Conservation (phyloP, 2,329 filamentous ascomycete genomes). For the Ophiostoma novo-ulmi region DNA sequence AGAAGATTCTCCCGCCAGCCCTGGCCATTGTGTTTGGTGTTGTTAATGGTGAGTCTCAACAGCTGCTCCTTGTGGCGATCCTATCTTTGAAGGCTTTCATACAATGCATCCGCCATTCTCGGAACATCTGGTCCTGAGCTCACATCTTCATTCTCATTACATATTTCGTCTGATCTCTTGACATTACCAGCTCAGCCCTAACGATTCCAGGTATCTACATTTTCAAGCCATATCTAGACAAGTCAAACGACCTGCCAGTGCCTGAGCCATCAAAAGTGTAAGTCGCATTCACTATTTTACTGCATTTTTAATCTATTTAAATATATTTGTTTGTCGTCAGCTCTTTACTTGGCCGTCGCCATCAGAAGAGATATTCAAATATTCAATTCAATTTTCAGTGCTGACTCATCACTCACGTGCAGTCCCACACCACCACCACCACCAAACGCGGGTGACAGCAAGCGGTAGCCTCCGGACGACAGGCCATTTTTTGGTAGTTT, state of each 20-base stretch:
- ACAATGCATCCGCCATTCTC: neutral
- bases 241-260: neutral
- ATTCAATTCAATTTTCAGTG: neutral
- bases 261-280: constrained; percentile 2
- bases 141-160: neutral
- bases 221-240: constrained; percentile 24
- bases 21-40: constrained; percentile 34
- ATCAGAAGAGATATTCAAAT: too few relatives aligned
- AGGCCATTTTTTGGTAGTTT: constrained; percentile 1
- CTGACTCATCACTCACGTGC: constrained; percentile 16
- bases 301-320: too few relatives aligned
- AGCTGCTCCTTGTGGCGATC: neutral
- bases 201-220: constrained; percentile 25
- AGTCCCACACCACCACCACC: neutral
- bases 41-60: constrained; percentile 31
- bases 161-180: neutral
- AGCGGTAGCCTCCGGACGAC: constrained; percentile 6
- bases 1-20: constrained; percentile 27
- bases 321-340: neutral
- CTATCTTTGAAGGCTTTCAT: neutral
- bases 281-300: neutral
- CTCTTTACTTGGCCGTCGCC: neutral
- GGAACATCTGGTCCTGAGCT: neutral
- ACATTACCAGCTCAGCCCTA: neutral
- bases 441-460: neutral